Evolutionary conservation across 257 asterid genomes (phyloP).

Genomic region (Solanum commersonii): DNA sequence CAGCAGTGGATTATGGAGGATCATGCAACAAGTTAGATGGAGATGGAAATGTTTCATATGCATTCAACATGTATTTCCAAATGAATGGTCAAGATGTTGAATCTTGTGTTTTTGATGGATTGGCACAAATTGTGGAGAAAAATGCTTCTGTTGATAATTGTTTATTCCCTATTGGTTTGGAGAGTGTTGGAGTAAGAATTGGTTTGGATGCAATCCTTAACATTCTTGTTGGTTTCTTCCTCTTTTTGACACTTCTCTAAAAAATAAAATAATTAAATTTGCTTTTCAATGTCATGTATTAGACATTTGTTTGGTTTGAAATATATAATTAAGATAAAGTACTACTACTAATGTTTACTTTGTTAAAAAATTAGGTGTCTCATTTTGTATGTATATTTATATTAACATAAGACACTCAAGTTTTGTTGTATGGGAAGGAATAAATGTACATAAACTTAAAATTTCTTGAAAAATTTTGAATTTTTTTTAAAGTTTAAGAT

Average conservation of each 20-base stretch:
- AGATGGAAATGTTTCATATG: conserved; percentile 4
- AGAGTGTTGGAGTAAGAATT: conserved; percentile 9
- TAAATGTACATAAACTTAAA: background rate
- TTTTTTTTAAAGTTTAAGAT: too few species aligned
- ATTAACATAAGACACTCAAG: background rate
- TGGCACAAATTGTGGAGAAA: conserved; percentile 17
- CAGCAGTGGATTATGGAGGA: conserved; percentile 4
- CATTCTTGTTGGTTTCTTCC: background rate
- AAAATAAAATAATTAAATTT: background rate
- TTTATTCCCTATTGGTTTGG: conserved; percentile 41
- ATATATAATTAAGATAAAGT: background rate
- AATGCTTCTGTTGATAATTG: conserved; percentile 32
- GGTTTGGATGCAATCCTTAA: background rate
- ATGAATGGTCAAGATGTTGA: background rate
- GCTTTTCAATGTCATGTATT: background rate
- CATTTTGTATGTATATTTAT: background rate
- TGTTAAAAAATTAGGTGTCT: background rate
- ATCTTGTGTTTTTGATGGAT: conserved; percentile 34
- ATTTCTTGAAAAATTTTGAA: background rate
- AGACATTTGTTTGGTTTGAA: background rate
- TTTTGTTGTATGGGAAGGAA: background rate
- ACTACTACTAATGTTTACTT: background rate
- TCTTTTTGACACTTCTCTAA: background rate
- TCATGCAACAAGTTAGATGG: conserved; percentile 5
- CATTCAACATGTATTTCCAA: conserved; percentile 15